phyloP scores from a whole-genome alignment of 495 filamentous ascomycete species.

The Bathelium albidoporum region DNA sequence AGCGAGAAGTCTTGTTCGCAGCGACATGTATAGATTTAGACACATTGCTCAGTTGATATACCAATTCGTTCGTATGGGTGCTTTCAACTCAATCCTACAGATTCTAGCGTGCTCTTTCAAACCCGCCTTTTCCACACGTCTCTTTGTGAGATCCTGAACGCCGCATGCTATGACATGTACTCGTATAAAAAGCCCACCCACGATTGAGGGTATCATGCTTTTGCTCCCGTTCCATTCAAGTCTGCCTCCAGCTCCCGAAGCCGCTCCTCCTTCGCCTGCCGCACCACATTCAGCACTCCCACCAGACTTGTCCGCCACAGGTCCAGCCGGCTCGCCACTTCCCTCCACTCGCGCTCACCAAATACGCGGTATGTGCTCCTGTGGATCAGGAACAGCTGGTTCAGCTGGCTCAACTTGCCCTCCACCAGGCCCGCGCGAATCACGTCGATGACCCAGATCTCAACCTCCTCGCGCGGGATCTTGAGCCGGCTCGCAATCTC shows the following conservation, averaged over 20 bases:
- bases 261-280: conserved; percentile 61
- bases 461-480: conserved; percentile 70
- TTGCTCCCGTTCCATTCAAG: conserved; percentile 46
- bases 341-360: conserved; percentile 94
- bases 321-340: conserved; percentile 79
- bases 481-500: conserved; percentile 73
- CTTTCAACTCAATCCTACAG: background rate
- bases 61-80: background rate
- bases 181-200: background rate
- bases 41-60: background rate
- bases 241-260: conserved; percentile 50
- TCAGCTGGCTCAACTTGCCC: conserved; percentile 84
- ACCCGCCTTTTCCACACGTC: background rate
- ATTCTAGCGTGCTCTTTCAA: background rate
- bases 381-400: conserved; percentile 87
- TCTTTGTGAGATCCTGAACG: background rate
- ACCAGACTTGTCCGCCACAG: conserved; percentile 74
- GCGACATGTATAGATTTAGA: background rate
- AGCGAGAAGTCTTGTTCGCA: too few species aligned
- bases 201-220: conserved; percentile 13
- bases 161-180: background rate
- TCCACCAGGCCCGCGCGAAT: conserved; percentile 91
- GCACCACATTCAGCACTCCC: conserved; percentile 64
- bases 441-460: conserved; percentile 97
- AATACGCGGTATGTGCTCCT: conserved; percentile 91